These are phyloP conservation scores for Penicillium manginii DNA, from an alignment of 495 filamentous ascomycete genomes.

Conservation along the genomic window DNA sequence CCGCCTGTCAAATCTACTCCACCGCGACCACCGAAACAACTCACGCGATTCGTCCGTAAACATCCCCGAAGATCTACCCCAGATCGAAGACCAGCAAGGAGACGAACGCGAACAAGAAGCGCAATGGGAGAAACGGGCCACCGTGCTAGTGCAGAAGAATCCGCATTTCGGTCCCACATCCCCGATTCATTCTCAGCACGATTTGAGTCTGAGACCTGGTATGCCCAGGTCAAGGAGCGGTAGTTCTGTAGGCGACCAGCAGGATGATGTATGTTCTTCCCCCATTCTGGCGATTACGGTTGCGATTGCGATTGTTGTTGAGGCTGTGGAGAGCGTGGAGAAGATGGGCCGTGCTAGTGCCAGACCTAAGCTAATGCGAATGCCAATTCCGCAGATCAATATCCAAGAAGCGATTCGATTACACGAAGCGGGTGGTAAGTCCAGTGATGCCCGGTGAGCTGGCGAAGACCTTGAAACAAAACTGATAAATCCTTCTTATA, in stretches of 20 bases:
- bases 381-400: conserved; percentile 63
- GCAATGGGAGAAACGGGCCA: conserved; percentile 88
- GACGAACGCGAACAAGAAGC: conserved; percentile 57
- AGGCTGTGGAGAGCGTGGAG: background rate
- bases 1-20: conserved; percentile 71
- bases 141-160: conserved; percentile 75
- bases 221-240: conserved; percentile 34
- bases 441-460: background rate
- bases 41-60: conserved; percentile 64
- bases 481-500: conserved; percentile 13
- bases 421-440: conserved; percentile 78
- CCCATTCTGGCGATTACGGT: background rate
- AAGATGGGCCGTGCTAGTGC: background rate
- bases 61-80: conserved; percentile 79
- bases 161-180: conserved; percentile 37
- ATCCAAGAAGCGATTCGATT: conserved; percentile 96
- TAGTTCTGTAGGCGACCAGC: conserved; percentile 39
- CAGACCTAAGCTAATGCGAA: conserved; percentile 6
- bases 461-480: background rate
- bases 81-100: conserved; percentile 55
- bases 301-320: no score
- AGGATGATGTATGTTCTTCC: conserved; percentile 45
- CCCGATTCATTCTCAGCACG: conserved; percentile 14
- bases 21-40: conserved; percentile 56
- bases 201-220: conserved; percentile 18